A percentile compares a stretch with the other conserved stretches of the same genome.
phyloP scores from a whole-genome alignment of 768 basidiomycete species.

The Lactarius tabidus region DNA sequence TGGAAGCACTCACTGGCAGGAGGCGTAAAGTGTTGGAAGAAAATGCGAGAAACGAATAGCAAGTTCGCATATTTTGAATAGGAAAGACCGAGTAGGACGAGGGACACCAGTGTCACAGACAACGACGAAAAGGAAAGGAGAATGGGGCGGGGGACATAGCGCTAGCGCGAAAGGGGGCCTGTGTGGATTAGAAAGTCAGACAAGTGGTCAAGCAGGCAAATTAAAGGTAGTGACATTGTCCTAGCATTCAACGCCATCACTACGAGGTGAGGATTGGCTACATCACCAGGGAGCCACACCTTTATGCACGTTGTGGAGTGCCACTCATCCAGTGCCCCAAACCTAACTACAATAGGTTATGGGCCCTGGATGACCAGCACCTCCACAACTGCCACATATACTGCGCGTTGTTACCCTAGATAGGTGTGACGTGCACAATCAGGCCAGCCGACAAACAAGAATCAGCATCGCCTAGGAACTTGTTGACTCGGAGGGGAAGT shows the following conservation, averaged over 20 bases:
- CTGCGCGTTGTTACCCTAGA: neutral
- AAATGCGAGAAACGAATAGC: slow-evolving; percentile 25
- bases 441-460: neutral
- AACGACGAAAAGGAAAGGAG: slow-evolving; percentile 28
- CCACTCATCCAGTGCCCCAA: neutral
- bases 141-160: slow-evolving; percentile 24
- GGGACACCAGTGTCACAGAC: slow-evolving; percentile 25
- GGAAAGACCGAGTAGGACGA: slow-evolving; percentile 20
- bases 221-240: neutral
- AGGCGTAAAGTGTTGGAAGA: slow-evolving; percentile 2
- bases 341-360: neutral
- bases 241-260: neutral
- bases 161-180: neutral
- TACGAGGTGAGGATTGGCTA: neutral
- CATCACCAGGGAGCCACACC: too few relatives aligned
- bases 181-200: neutral
- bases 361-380: neutral
- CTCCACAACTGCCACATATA: neutral
- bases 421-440: neutral
- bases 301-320: neutral
- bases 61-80: slow-evolving; percentile 33
- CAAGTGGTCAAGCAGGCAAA: neutral
- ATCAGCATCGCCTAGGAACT: neutral
- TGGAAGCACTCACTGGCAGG: slow-evolving; percentile 7
- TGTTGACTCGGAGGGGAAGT: neutral